These are phyloP conservation scores for Irpex sp. DNA, from an alignment of 1,284 basidiomycete genomes.

Conservation along the genomic window DNA sequence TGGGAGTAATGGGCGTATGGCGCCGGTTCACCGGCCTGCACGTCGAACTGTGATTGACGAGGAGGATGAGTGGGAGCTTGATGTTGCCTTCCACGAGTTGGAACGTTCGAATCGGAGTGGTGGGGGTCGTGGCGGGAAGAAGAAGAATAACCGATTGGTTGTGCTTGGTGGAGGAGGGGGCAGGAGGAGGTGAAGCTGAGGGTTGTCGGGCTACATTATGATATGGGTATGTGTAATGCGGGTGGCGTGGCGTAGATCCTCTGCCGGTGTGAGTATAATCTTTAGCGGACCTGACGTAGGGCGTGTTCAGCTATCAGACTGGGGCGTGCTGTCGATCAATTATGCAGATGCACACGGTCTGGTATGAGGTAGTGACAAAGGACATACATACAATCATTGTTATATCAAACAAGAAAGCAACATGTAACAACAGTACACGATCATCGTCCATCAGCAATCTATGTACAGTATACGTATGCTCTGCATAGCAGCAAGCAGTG, in stretches of 20 bases:
- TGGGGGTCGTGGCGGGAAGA: constrained; percentile 46
- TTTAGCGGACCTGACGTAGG: not conserved
- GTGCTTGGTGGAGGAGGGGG: constrained; percentile 59
- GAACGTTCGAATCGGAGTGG: constrained; percentile 41
- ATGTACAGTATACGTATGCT: not conserved
- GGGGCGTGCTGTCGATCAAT: too few species aligned
- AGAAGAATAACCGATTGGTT: constrained; percentile 61
- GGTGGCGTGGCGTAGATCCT: not conserved
- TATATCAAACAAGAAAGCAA: not conserved
- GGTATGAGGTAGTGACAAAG: not conserved
- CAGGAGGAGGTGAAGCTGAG: constrained; percentile 18
- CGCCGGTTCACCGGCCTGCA: constrained; percentile 21
- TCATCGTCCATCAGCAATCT: not conserved
- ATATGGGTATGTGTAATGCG: not conserved
- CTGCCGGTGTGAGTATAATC: not conserved
- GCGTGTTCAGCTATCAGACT: too few species aligned
- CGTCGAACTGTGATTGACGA: constrained; percentile 23
- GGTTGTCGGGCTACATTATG: not conserved
- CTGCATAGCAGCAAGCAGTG: too few species aligned
- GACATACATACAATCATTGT: not conserved
- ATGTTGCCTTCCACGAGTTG: constrained; percentile 78
- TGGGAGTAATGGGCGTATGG: constrained; percentile 5
- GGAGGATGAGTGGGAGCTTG: constrained; percentile 74
- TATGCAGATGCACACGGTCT: too few species aligned
- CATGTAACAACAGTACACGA: constrained; percentile 6